These are phyloP conservation scores for Adansonia digitata DNA, from an alignment of 345 rosid species.

Conservation along the genomic window DNA sequence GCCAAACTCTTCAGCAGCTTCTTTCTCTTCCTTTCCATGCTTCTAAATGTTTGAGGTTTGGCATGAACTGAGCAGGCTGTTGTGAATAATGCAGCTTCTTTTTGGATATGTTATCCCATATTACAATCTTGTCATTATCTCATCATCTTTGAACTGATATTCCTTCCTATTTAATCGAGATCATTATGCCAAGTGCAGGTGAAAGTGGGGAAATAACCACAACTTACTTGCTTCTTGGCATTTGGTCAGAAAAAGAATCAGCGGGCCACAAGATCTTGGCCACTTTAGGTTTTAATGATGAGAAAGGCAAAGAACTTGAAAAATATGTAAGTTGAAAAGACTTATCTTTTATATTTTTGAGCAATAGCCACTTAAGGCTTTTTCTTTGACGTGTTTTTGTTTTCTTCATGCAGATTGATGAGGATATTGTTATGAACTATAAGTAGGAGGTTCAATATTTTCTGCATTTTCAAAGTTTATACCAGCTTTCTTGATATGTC, in stretches of 20 bases:
- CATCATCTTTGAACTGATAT: background rate
- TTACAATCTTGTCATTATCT: background rate
- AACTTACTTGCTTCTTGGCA: constrained; percentile 64
- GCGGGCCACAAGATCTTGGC: constrained; percentile 71
- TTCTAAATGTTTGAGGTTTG: background rate
- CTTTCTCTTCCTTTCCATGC: background rate
- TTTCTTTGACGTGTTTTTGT: constrained; percentile 9
- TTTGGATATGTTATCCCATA: background rate
- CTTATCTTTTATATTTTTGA: background rate
- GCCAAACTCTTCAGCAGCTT: background rate
- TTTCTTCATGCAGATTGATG: constrained; percentile 51
- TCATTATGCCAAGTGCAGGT: constrained; percentile 37
- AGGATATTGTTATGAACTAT: constrained; percentile 32
- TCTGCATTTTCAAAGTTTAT: background rate
- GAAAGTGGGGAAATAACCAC: constrained; percentile 77
- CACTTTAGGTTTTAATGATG: constrained; percentile 64
- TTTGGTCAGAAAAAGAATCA: constrained; percentile 75
- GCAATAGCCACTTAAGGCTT: background rate
- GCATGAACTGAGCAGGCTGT: background rate
- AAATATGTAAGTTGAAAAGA: constrained; percentile 48
- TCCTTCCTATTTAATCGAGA: background rate
- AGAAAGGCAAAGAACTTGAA: constrained; percentile 68
- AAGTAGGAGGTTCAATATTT: background rate
- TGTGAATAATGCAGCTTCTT: background rate
- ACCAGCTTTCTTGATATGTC: background rate